Percentiles rank a stretch among this genome's conserved stretches.
Conservation (phyloP, 805 yeast species). For the Sungouiella blattae region DNA sequence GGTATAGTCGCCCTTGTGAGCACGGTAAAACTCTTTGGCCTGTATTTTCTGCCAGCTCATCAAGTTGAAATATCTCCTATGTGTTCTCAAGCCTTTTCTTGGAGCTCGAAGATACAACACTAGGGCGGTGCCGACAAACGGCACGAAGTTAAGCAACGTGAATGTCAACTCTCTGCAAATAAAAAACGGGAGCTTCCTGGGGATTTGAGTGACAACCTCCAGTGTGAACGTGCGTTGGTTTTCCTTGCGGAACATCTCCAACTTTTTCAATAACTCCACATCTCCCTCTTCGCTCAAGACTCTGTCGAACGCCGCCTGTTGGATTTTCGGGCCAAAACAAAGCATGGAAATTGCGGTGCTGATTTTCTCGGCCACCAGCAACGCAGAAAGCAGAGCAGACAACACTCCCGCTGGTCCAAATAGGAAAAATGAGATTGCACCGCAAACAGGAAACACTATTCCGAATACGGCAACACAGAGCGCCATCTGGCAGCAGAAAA, state of each 20-base stretch:
- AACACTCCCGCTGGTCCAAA: too few relatives aligned
- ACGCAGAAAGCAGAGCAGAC: too few relatives aligned
- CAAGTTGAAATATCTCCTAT: slow-evolving; percentile 53
- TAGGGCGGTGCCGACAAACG: slow-evolving; percentile 56
- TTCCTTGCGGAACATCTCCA: slow-evolving; percentile 26
- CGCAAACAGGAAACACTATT: too few relatives aligned
- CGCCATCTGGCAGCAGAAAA: too few relatives aligned
- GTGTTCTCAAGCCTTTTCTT: slow-evolving; percentile 49
- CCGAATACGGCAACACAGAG: too few relatives aligned
- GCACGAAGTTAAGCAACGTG: slow-evolving; percentile 45
- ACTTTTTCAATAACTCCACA: slow-evolving; percentile 43
- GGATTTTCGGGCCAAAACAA: too few relatives aligned
- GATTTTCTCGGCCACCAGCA: too few relatives aligned
- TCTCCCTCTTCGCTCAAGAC: slow-evolving; percentile 44
- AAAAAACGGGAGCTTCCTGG: too few relatives aligned
- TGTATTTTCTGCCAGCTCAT: slow-evolving; percentile 48
- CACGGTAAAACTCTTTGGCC: slow-evolving; percentile 32
- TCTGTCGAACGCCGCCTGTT: slow-evolving; percentile 45
- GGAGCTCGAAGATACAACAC: slow-evolving; percentile 52
- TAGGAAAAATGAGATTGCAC: too few relatives aligned
- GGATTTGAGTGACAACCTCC: too few relatives aligned
- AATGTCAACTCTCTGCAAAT: slow-evolving; percentile 31
- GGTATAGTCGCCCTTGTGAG: slow-evolving; percentile 36
- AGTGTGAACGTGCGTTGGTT: slow-evolving; percentile 28
- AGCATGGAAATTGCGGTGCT: too few relatives aligned